phyloP scores from a whole-genome alignment of 768 basidiomycete genomes.

The Kwoniella dendrophila region DNA sequence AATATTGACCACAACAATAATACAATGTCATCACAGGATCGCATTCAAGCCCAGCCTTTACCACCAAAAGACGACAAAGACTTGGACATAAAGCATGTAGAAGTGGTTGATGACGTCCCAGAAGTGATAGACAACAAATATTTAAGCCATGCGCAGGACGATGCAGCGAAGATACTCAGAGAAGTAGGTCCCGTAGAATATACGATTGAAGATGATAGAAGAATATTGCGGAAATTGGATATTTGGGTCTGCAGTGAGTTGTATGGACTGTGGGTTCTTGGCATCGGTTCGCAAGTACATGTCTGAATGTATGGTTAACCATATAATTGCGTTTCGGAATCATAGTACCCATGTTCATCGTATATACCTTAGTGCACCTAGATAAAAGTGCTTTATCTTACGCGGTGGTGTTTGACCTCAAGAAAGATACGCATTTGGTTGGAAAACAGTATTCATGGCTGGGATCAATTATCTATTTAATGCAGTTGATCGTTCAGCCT shows the following conservation, averaged over 20 bases:
- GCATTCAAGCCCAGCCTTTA: background rate
- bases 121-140: slow-evolving; percentile 1
- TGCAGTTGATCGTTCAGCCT: slow-evolving; percentile 27
- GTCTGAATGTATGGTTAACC: background rate
- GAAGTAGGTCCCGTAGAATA: slow-evolving; percentile 26
- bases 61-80: slow-evolving; percentile 15
- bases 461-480: slow-evolving; percentile 19
- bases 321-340: background rate
- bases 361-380: slow-evolving; percentile 20
- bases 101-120: slow-evolving; percentile 6
- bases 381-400: slow-evolving; percentile 34
- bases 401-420: slow-evolving; percentile 32
- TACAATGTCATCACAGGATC: background rate
- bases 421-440: slow-evolving; percentile 22
- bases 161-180: slow-evolving; percentile 16
- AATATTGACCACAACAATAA: too few relatives aligned
- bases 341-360: slow-evolving; percentile 18
- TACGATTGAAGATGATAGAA: slow-evolving; percentile 23
- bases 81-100: slow-evolving; percentile 20
- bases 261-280: background rate
- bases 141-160: slow-evolving; percentile 10
- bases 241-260: slow-evolving; percentile 22
- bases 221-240: slow-evolving; percentile 38
- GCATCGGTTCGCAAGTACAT: background rate
- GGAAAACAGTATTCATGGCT: slow-evolving; percentile 33